Evolutionary conservation across 164 flowering plant genomes (phyloP).

Genomic region (Platanus orientalis): DNA sequence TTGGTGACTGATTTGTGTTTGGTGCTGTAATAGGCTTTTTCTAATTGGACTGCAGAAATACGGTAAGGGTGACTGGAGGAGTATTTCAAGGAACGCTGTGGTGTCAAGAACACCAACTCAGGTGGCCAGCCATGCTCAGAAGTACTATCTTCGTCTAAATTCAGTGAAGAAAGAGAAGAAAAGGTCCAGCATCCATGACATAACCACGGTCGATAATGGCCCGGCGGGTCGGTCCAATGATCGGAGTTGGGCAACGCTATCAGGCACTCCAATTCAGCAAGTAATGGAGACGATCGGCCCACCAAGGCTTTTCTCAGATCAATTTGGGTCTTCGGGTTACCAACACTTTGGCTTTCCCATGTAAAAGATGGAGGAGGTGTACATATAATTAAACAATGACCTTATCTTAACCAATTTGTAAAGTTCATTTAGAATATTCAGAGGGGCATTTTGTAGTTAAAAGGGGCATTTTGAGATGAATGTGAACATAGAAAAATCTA

Average conservation of each 20-base stretch:
- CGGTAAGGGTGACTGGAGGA: constrained; percentile 81
- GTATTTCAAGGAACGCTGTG: constrained; percentile 72
- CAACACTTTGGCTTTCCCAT: constrained; percentile 23
- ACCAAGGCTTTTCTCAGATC: constrained; percentile 11
- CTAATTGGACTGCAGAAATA: constrained; percentile 46
- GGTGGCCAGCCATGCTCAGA: constrained; percentile 83
- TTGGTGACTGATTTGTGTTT: neutral
- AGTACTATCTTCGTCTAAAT: constrained; percentile 50
- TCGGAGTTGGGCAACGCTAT: constrained; percentile 19
- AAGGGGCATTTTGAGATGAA: neutral
- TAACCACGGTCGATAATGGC: constrained; percentile 37
- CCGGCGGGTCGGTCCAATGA: constrained; percentile 20
- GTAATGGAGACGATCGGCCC: constrained; percentile 5
- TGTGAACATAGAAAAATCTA: no score
- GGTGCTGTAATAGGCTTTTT: constrained; percentile 41
- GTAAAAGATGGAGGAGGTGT: constrained; percentile 6
- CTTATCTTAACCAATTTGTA: neutral
- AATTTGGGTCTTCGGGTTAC: constrained; percentile 12
- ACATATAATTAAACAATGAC: neutral
- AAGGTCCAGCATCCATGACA: constrained; percentile 75
- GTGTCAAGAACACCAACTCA: constrained; percentile 66
- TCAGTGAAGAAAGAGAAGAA: constrained; percentile 59
- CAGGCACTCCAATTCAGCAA: neutral
- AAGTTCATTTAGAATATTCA: neutral
- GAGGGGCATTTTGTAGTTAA: neutral